phyloP scores from a whole-genome alignment of 805 yeast genomes.

The Wickerhamiella cacticola region DNA sequence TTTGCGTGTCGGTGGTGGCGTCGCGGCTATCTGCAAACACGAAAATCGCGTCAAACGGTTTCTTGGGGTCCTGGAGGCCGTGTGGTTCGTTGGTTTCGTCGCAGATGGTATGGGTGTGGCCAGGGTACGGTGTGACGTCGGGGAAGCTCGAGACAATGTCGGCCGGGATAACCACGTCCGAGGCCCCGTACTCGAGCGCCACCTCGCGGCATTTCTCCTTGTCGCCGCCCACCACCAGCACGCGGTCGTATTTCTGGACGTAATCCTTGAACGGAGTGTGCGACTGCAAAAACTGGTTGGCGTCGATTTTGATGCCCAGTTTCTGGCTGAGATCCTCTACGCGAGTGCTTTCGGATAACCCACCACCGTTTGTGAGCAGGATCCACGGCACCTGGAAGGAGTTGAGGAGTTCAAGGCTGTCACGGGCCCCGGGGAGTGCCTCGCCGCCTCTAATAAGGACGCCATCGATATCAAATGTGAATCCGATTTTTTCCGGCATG shows the following conservation, averaged over 20 bases:
- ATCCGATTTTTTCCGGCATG: conserved; percentile 35
- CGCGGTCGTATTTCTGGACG: conserved; percentile 54
- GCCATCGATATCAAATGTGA: conserved; percentile 89
- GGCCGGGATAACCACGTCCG: conserved; percentile 67
- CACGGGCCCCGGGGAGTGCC: conserved; percentile 67
- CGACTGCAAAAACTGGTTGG: conserved; percentile 80
- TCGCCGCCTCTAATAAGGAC: conserved; percentile 77
- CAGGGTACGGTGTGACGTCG: conserved; percentile 73
- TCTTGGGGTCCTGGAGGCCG: conserved; percentile 46
- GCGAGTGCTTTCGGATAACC: conserved; percentile 64
- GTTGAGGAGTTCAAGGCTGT: conserved; percentile 62
- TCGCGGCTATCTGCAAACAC: conserved; percentile 88
- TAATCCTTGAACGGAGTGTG: conserved; percentile 89
- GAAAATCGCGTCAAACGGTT: conserved; percentile 63
- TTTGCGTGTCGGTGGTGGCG: conserved; percentile 76
- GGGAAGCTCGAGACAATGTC: conserved; percentile 83
- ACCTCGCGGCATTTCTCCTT: conserved; percentile 75
- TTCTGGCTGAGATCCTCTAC: conserved; percentile 57
- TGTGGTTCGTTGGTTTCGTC: conserved; percentile 34
- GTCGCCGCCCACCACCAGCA: conserved; percentile 79
- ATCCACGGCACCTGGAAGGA: conserved; percentile 70
- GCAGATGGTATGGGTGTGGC: conserved; percentile 56
- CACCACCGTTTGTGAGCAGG: conserved; percentile 88
- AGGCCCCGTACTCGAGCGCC: conserved; percentile 74
- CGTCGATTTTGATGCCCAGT: conserved; percentile 47